Evolutionary conservation across 208 protist genomes (phyloP), one percentile per base, ranked within the genome.

Genomic region (Strigomonas culicis): DNA sequence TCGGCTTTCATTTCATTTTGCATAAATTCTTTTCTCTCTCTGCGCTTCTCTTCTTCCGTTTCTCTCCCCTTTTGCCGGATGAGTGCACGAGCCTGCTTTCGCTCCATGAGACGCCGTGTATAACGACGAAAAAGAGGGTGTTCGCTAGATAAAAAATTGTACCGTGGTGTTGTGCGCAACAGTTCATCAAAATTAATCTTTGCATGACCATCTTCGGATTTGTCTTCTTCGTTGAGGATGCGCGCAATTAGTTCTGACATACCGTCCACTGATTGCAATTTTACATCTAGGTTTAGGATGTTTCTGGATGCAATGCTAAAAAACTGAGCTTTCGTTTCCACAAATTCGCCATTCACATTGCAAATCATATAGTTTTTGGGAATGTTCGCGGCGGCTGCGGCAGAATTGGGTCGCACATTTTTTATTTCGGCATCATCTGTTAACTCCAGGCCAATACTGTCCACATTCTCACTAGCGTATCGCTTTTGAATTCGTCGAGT

Each of bases 41-140:
- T 66, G 19, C 74, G 79, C 22, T 81, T 64, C 64, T 91, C 69
- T 27, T 81, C 66, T 58, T 89, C 80, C 2, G 74, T 77, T 22
- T 94, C 79, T 27, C 78, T 60, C 21, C 75, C 84, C 4, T 75
- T 56, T 31, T 89, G 79, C 17, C 74, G 66, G 70, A 93, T 79
- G 19, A 91, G 51, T 56, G 78, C 74, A 22, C 66, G 68, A 0
- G 84, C 84, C n/a, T 90, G 79, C 0, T 75, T 75, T 41, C 83
- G 63, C 10, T 75, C 72, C 57, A 75, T 64, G 13, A 92, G 63
- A n/a, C 88, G 71, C 21, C 79, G 59, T 46, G 67, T 86, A 65
- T 87, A 94, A 4, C 88, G 74, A 1, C 76, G 63, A 73, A 94
- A 94, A 36, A 94, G 63, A 0, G 88, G 88, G 61, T 94, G 88